These are phyloP conservation scores for Isabelozyma heimii DNA, from an alignment of 805 yeast genomes.

Conservation along the genomic window DNA sequence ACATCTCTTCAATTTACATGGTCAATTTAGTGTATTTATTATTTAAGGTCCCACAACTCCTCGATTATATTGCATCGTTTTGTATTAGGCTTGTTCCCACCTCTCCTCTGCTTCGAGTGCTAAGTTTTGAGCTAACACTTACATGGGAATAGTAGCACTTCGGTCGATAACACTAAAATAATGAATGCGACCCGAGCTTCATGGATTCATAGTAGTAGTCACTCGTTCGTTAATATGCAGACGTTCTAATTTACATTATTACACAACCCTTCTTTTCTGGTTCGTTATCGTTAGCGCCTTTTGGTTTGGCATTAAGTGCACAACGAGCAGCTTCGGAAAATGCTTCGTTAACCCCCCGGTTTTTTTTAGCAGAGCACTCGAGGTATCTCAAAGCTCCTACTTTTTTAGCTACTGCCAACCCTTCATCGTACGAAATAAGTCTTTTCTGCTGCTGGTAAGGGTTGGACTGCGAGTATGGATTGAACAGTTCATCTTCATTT, in stretches of 20 bases:
- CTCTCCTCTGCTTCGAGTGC: no score
- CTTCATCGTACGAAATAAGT: constrained; percentile 87
- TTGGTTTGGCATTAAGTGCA: constrained; percentile 85
- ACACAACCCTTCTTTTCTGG: constrained; percentile 40
- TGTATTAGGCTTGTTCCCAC: no score
- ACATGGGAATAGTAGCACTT: no score
- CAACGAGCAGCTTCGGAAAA: constrained; percentile 98
- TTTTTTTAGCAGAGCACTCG: constrained; percentile 95
- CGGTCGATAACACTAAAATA: no score
- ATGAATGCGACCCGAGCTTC: no score
- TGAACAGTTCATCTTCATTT: constrained; percentile 24
- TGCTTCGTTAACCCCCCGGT: constrained; percentile 98
- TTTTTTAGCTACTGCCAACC: constrained; percentile 85
- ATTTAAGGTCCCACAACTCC: no score
- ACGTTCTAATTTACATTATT: constrained; percentile 24
- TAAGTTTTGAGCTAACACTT: no score
- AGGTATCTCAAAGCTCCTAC: constrained; percentile 93
- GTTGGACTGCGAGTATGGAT: constrained; percentile 32
- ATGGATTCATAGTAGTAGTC: no score
- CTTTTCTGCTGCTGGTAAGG: constrained; percentile 43
- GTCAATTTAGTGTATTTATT: no score
- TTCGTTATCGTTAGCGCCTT: constrained; percentile 58
- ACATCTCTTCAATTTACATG: no score
- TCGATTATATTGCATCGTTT: no score
- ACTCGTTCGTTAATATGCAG: not conserved